These are phyloP conservation scores for Boechera divaricarpa DNA, from an alignment of 345 rosid species.

Conservation along the genomic window DNA sequence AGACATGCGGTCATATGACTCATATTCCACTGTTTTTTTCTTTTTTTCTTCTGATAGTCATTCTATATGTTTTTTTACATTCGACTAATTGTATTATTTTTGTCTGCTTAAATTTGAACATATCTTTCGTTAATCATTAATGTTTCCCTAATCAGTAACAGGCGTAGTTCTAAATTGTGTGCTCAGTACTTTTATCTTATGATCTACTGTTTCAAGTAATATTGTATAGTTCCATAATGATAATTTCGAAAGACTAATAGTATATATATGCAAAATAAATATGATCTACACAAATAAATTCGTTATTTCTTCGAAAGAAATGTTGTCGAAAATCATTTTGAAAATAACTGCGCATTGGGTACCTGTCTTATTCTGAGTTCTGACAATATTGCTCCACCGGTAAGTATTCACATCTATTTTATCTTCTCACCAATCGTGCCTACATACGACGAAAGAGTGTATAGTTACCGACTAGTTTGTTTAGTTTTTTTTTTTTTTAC, in stretches of 20 bases:
- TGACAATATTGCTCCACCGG: constrained; percentile 32
- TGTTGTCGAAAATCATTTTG: not conserved
- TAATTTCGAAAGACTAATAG: not conserved
- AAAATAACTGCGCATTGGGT: constrained; percentile 13
- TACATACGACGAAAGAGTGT: not conserved
- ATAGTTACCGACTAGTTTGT: not conserved
- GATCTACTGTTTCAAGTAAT: constrained; percentile 23
- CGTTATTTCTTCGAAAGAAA: not conserved
- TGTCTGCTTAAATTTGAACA: constrained; percentile 30
- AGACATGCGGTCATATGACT: not conserved
- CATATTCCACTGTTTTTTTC: not conserved
- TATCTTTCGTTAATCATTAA: constrained; percentile 38
- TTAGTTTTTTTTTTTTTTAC: not conserved
- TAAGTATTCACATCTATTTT: not conserved
- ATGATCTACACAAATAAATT: not conserved
- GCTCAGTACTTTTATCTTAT: constrained; percentile 4
- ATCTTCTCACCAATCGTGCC: not conserved
- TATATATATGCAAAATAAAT: not conserved
- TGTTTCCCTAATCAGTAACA: constrained; percentile 38
- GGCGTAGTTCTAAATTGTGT: constrained; percentile 26
- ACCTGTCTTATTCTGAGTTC: constrained; percentile 35
- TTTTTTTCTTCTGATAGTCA: not conserved
- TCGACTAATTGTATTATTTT: not conserved
- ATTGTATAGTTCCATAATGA: not conserved
- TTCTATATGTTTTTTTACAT: not conserved